phyloP scores from a whole-genome alignment of 148 eudicot species.

The Cornus florida region DNA sequence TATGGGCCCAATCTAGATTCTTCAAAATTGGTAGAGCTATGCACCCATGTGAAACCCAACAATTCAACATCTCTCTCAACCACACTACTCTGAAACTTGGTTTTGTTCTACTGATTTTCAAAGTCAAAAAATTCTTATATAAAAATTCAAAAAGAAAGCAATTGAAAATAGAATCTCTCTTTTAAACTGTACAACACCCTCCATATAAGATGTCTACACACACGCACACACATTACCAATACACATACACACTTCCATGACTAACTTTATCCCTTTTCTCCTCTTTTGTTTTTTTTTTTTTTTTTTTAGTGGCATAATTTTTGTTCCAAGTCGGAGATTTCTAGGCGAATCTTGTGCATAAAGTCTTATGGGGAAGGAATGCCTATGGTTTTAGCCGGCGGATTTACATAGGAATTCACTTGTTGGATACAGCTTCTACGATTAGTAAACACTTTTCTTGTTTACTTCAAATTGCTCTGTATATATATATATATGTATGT shows the following conservation, averaged over 20 bases:
- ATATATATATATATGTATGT: neutral
- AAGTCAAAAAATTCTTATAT: too few relatives aligned
- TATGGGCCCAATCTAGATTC: too few relatives aligned
- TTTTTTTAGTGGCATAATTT: neutral
- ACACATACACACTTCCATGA: neutral
- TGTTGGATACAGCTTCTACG: neutral
- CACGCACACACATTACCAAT: neutral
- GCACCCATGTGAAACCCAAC: too few relatives aligned
- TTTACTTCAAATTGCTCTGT: neutral
- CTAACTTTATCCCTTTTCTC: neutral
- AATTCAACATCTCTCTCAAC: too few relatives aligned
- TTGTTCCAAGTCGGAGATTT: neutral
- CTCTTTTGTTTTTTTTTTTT: too few relatives aligned
- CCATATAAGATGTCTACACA: neutral
- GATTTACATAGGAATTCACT: neutral
- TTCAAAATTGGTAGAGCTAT: too few relatives aligned
- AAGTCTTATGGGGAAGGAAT: neutral
- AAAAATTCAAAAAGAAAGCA: neutral
- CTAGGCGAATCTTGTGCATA: neutral
- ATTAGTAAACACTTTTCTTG: neutral
- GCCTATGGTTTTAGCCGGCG: slow-evolving; percentile 3
- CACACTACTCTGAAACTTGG: too few relatives aligned
- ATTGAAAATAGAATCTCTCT: neutral
- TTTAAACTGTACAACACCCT: neutral
- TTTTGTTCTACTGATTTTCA: too few relatives aligned